Evolutionary conservation across 179 eudicot species (phyloP).

Genomic region (Patellifolia procumbens): DNA sequence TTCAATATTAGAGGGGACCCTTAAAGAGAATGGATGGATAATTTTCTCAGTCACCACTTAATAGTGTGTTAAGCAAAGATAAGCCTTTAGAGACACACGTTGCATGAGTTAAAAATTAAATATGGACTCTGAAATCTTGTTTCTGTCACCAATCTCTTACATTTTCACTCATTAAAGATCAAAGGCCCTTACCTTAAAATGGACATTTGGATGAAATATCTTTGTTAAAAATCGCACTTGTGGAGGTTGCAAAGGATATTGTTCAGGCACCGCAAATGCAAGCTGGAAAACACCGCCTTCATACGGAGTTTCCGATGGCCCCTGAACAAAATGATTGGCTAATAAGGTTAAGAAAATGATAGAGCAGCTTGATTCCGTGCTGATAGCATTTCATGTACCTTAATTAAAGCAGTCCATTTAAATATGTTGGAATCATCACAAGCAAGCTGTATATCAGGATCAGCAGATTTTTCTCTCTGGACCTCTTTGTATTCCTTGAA

Average conservation of each 20-base stretch:
- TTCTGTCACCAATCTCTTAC: neutral
- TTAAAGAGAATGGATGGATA: neutral
- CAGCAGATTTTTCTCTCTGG: conserved; percentile 81
- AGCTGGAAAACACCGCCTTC: conserved; percentile 98
- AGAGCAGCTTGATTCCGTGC: neutral
- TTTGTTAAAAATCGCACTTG: conserved; percentile 97
- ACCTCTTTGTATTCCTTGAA: conserved; percentile 98
- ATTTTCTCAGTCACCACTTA: neutral
- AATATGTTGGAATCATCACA: conserved; percentile 91
- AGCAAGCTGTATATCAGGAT: conserved; percentile 92
- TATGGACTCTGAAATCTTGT: neutral
- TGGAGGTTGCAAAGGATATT: conserved; percentile 98
- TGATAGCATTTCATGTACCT: conserved; percentile 40
- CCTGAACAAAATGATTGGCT: conserved; percentile 42
- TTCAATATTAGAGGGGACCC: neutral
- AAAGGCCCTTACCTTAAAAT: conserved; percentile 68
- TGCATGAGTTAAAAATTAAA: neutral
- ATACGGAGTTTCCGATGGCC: conserved; percentile 93
- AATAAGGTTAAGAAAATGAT: neutral
- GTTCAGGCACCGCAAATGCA: conserved; percentile 95
- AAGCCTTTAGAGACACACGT: neutral
- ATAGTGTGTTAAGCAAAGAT: neutral
- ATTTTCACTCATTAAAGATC: neutral
- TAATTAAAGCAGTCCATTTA: conserved; percentile 93
- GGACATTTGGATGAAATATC: conserved; percentile 97